phyloP scores from a whole-genome alignment of 1,139 yeast species.

The Debaryomyces psychrophilus region DNA sequence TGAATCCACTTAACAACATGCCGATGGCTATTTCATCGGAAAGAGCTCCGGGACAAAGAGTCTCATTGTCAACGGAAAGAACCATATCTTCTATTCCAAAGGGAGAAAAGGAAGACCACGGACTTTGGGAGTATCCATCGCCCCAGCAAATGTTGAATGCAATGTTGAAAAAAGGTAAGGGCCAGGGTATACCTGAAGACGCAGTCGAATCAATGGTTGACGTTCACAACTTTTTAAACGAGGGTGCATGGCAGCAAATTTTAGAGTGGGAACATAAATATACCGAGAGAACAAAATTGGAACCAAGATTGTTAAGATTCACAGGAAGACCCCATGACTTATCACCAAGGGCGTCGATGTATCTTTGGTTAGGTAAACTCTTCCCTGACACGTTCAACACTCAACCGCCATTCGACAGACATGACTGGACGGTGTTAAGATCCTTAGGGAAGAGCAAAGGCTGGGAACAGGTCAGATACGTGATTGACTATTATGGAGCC shows the following conservation, averaged over 20 bases:
- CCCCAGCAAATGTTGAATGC: slow-evolving; percentile 99
- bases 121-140: slow-evolving; percentile 97
- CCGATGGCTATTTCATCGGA: slow-evolving; percentile 70
- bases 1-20: slow-evolving; percentile 88
- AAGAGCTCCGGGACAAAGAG: slow-evolving; percentile 78
- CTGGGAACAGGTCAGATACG: slow-evolving; percentile 72
- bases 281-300: slow-evolving; percentile 52
- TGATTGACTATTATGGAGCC: slow-evolving; percentile 91
- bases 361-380: slow-evolving; percentile 63
- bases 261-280: slow-evolving; percentile 80
- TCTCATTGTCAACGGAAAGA: slow-evolving; percentile 79
- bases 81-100: slow-evolving; percentile 86
- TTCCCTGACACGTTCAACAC: slow-evolving; percentile 76
- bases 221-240: slow-evolving; percentile 93
- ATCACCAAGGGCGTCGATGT: slow-evolving; percentile 84
- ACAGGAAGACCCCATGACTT: slow-evolving; percentile 90
- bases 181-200: slow-evolving; percentile 84
- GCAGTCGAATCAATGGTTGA: slow-evolving; percentile 98
- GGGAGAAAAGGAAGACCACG: slow-evolving; percentile 65
- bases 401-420: slow-evolving; percentile 95
- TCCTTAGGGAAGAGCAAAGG: slow-evolving; percentile 50
- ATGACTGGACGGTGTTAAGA: slow-evolving; percentile 96
- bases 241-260: slow-evolving; percentile 97
- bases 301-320: slow-evolving; percentile 81
- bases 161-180: slow-evolving; percentile 91